phyloP scores from a whole-genome alignment of 495 filamentous ascomycete genomes.

The Penicillium bovifimosum region DNA sequence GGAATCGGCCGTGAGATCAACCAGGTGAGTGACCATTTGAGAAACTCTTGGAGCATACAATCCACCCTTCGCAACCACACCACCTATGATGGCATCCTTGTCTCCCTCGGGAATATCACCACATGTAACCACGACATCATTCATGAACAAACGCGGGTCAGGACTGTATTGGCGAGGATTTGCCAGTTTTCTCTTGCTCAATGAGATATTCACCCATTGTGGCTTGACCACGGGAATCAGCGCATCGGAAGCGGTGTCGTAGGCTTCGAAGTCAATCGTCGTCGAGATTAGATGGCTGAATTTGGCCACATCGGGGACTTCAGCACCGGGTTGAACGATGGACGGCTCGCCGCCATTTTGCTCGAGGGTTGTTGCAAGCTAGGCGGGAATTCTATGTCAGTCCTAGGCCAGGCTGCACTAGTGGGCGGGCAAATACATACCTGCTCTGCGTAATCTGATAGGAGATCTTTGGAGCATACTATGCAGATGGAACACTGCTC shows the following conservation, averaged over 20 bases:
- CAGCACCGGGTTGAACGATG: slow-evolving; percentile 38
- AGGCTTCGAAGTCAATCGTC: slow-evolving; percentile 84
- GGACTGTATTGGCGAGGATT: slow-evolving; percentile 81
- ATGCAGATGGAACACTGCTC: slow-evolving; percentile 40
- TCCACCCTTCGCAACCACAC: slow-evolving; percentile 84
- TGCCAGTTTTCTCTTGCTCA: slow-evolving; percentile 62
- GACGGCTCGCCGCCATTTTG: slow-evolving; percentile 50
- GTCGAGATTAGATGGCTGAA: slow-evolving; percentile 80
- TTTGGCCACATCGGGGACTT: slow-evolving; percentile 48
- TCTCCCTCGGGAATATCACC: slow-evolving; percentile 82
- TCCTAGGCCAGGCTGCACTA: neutral
- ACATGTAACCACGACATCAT: slow-evolving; percentile 68
- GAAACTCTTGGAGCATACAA: slow-evolving; percentile 64
- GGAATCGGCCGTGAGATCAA: slow-evolving; percentile 71
- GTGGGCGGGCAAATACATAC: slow-evolving; percentile 18
- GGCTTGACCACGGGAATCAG: slow-evolving; percentile 83
- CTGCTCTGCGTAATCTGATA: slow-evolving; percentile 39
- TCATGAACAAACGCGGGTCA: slow-evolving; percentile 86
- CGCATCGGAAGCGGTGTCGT: slow-evolving; percentile 58
- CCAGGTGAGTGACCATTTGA: slow-evolving; percentile 77
- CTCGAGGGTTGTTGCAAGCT: slow-evolving; percentile 37
- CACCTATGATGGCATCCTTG: slow-evolving; percentile 86
- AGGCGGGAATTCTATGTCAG: neutral
- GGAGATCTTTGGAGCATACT: slow-evolving; percentile 46
- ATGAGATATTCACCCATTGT: slow-evolving; percentile 66